Evolutionary conservation across 306 rosid species (phyloP).

Genomic region (Albizia julibrissin): DNA sequence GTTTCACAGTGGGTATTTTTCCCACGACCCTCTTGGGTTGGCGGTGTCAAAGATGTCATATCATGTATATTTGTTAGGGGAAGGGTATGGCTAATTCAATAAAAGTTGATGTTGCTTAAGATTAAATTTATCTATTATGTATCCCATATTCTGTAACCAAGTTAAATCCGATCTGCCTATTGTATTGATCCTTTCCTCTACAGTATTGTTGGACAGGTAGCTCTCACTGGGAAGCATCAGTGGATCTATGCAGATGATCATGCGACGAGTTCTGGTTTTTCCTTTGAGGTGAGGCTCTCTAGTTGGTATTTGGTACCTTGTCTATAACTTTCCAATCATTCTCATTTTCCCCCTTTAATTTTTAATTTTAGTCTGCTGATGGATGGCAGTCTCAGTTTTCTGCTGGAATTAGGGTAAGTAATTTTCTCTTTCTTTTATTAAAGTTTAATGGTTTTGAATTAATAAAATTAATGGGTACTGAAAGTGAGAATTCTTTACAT

Average conservation of each 20-base stretch:
- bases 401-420: constrained; percentile 86
- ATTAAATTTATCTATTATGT: constrained; percentile 18
- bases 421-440: constrained; percentile 7
- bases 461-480: not conserved
- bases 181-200: constrained; percentile 26
- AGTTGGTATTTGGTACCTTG: constrained; percentile 1
- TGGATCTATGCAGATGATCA: constrained; percentile 86
- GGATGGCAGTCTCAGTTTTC: constrained; percentile 90
- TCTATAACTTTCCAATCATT: constrained; percentile 12
- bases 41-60: constrained; percentile 88
- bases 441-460: not conserved
- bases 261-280: constrained; percentile 47
- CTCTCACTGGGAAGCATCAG: constrained; percentile 80
- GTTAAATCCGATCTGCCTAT: not conserved
- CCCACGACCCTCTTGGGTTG: constrained; percentile 68
- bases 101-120: not conserved
- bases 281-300: constrained; percentile 61
- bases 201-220: constrained; percentile 93
- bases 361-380: constrained; percentile 57
- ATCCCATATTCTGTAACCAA: not conserved
- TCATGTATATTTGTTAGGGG: constrained; percentile 83
- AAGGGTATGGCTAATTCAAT: constrained; percentile 72
- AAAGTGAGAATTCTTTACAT: not conserved
- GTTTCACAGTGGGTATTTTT: constrained; percentile 53
- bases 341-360: constrained; percentile 33